Conservation (phyloP, 2,329 filamentous ascomycete species). For the Ophiostoma populinum region DNA sequence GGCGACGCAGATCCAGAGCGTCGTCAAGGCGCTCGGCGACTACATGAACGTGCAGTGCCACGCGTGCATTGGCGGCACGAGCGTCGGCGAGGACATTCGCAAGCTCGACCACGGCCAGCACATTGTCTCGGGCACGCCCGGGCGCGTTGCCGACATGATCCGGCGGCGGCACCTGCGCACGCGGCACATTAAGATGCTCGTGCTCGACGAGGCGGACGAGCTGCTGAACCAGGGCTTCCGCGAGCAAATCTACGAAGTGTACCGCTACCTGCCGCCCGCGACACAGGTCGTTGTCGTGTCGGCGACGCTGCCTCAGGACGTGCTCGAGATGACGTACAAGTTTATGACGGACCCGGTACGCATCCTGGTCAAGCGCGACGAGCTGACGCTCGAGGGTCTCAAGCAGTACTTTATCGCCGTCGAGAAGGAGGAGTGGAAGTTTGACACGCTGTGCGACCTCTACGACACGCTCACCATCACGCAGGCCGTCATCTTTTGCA, state of each 20-base stretch:
- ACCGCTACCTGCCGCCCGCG: constrained; percentile 86
- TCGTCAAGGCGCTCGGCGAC: constrained; percentile 98
- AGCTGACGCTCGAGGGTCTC: constrained; percentile 88
- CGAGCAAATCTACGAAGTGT: constrained; percentile 98
- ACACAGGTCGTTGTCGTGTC: constrained; percentile 98
- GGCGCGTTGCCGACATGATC: constrained; percentile 61
- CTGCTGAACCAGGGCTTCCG: constrained; percentile 83
- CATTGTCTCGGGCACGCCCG: constrained; percentile 94
- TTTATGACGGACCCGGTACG: constrained; percentile 98
- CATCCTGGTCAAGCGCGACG: constrained; percentile 95
- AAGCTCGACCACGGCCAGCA: constrained; percentile 97
- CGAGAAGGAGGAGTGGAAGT: constrained; percentile 99
- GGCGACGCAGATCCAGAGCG: constrained; percentile 94
- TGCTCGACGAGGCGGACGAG: constrained; percentile 44
- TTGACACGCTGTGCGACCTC: constrained; percentile 93
- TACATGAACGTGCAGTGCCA: constrained; percentile 99
- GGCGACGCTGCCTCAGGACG: constrained; percentile 91
- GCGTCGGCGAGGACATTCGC: constrained; percentile 92
- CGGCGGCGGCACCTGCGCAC: constrained; percentile 38
- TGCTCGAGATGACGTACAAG: constrained; percentile 97
- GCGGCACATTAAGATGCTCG: constrained; percentile 47
- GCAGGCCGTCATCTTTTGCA: constrained; percentile 98
- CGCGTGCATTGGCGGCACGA: constrained; percentile 94
- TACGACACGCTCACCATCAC: constrained; percentile 98
- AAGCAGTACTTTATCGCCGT: constrained; percentile 99